Conservation (phyloP, 1,284 basidiomycete species). For the Fomitopsis palustris region DNA sequence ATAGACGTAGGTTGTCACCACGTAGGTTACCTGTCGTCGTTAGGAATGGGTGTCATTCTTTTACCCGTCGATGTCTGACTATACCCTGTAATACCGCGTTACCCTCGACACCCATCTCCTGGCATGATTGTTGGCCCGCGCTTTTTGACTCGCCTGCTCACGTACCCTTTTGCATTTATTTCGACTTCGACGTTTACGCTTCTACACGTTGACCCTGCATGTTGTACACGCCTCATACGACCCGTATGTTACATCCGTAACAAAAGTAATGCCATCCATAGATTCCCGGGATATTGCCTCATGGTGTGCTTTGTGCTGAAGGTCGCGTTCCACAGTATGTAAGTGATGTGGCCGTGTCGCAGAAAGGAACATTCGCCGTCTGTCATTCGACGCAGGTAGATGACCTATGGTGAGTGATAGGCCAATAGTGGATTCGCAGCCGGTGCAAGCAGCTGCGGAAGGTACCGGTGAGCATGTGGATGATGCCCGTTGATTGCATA, state of each 20-base stretch:
- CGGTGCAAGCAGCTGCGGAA: too few relatives aligned
- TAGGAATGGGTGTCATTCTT: not conserved
- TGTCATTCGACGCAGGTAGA: too few relatives aligned
- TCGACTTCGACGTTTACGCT: not conserved
- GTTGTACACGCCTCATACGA: constrained; percentile 1
- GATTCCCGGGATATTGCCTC: not conserved
- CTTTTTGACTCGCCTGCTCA: not conserved
- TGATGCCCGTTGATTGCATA: too few relatives aligned
- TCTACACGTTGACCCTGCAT: not conserved
- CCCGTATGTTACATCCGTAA: not conserved
- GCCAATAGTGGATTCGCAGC: too few relatives aligned
- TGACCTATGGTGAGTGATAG: too few relatives aligned
- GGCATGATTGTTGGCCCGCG: not conserved
- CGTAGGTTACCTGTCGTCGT: not conserved
- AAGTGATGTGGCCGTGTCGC: too few relatives aligned
- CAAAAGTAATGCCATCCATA: constrained; percentile 1
- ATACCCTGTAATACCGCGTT: constrained; percentile 1
- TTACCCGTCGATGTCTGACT: not conserved
- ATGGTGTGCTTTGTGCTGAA: too few relatives aligned
- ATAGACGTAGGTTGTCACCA: constrained; percentile 13
- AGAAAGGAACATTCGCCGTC: too few relatives aligned
- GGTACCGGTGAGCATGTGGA: too few relatives aligned
- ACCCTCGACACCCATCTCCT: not conserved
- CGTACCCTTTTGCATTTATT: not conserved
- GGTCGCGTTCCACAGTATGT: too few relatives aligned